Conservation (phyloP, 352 stramenopile species). For the Phytopythium oedochilum region DNA sequence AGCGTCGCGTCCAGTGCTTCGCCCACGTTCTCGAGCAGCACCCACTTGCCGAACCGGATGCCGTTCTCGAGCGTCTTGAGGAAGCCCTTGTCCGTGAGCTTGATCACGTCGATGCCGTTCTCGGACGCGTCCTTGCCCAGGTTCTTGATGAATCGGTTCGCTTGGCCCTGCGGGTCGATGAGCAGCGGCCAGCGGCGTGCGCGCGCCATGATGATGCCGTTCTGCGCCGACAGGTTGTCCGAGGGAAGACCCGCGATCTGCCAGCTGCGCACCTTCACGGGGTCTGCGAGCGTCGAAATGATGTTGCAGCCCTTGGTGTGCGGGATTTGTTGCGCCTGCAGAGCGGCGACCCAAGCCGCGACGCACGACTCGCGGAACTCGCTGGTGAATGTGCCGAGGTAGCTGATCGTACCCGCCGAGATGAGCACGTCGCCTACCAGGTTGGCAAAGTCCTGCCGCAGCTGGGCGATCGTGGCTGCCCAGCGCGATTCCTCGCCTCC, state of each 20-base stretch:
- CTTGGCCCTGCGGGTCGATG: conserved; percentile 91
- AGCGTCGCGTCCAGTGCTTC: conserved; percentile 89
- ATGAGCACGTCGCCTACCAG: conserved; percentile 85
- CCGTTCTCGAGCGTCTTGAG: conserved; percentile 86
- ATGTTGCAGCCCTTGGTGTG: conserved; percentile 86
- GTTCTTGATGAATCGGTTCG: conserved; percentile 91
- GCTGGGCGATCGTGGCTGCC: conserved; percentile 80
- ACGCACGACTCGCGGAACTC: conserved; percentile 81
- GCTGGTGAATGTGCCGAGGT: conserved; percentile 82
- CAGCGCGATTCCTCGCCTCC: conserved; percentile 89
- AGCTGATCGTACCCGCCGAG: conserved; percentile 84
- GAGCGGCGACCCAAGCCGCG: conserved; percentile 52
- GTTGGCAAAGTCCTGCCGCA: conserved; percentile 74
- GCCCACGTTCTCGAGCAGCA: conserved; percentile 88
- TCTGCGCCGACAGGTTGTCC: conserved; percentile 91
- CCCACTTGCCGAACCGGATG: conserved; percentile 89
- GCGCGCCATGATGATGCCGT: conserved; percentile 90
- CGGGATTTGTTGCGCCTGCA: conserved; percentile 52
- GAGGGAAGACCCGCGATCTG: conserved; percentile 85
- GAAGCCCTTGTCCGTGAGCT: conserved; percentile 85
- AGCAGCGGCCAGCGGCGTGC: conserved; percentile 85
- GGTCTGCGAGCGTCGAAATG: conserved; percentile 81
- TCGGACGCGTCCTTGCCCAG: conserved; percentile 81
- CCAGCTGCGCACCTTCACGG: conserved; percentile 86
- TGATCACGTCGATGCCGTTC: conserved; percentile 91